phyloP scores from a whole-genome alignment of 2,329 filamentous ascomycete genomes.

The Helotiales sp. region DNA sequence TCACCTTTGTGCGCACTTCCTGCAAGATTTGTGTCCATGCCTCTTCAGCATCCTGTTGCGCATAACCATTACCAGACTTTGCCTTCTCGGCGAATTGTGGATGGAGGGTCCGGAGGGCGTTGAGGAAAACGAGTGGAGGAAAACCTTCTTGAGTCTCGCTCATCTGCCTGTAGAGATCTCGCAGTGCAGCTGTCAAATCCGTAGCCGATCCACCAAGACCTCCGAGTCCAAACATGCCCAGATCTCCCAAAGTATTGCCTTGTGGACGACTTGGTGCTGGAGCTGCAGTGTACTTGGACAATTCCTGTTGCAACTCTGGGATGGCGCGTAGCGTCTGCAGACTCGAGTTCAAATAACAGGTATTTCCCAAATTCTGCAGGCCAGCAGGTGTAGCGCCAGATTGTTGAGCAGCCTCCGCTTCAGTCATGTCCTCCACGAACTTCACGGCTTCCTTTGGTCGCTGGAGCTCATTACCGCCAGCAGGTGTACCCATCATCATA shows the following conservation, averaged over 20 bases:
- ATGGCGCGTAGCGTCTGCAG: constrained; percentile 88
- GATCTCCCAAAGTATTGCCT: constrained; percentile 39
- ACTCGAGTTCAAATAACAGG: constrained; percentile 97
- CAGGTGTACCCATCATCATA: constrained; percentile 95
- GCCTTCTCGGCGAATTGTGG: constrained; percentile 93
- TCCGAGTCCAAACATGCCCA: constrained; percentile 51
- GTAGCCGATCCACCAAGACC: constrained; percentile 42
- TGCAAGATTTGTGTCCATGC: constrained; percentile 95
- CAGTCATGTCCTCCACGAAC: constrained; percentile 97
- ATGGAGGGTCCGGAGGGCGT: constrained; percentile 73
- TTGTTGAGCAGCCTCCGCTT: constrained; percentile 82
- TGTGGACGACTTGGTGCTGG: constrained; percentile 23
- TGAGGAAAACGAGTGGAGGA: constrained; percentile 78
- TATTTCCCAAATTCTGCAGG: constrained; percentile 91
- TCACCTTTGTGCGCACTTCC: constrained; percentile 77
- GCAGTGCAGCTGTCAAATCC: constrained; percentile 76
- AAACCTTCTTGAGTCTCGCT: constrained; percentile 85
- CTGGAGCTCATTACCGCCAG: constrained; percentile 56
- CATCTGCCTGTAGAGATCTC: constrained; percentile 88
- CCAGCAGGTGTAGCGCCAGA: constrained; percentile 86
- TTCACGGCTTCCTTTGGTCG: constrained; percentile 80
- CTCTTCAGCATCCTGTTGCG: constrained; percentile 98
- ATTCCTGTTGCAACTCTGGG: constrained; percentile 83
- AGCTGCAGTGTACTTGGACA: constrained; percentile 60
- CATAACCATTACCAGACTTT: constrained; percentile 79